Conservation (phyloP, 225 moss, liverwort and hornwort species). For the Asterella californica region DNA sequence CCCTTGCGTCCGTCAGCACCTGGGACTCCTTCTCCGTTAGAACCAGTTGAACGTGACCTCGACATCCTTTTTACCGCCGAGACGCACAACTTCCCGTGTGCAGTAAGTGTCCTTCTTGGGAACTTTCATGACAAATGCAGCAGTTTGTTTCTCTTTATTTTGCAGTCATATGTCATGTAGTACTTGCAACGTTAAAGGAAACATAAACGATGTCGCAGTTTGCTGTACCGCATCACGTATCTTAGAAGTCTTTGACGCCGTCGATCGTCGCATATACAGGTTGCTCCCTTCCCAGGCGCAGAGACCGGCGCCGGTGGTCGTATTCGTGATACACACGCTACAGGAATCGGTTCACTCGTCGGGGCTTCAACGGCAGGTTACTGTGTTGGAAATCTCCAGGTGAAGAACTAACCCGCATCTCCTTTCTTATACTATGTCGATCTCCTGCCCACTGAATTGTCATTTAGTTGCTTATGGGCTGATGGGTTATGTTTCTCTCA, state of each 20-base stretch:
- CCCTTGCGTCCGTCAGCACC: conserved; percentile 66
- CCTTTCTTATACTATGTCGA: not conserved
- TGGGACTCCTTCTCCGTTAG: conserved; percentile 71
- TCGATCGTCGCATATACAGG: conserved; percentile 38
- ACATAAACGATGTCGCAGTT: not conserved
- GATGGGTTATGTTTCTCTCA: not conserved
- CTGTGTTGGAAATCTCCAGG: conserved; percentile 99
- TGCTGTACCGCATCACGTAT: not conserved
- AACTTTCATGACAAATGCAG: not conserved
- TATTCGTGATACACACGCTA: conserved; percentile 97
- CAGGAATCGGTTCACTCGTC: conserved; percentile 91
- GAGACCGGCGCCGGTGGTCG: conserved; percentile 98
- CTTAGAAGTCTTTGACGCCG: not conserved
- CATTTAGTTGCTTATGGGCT: not conserved
- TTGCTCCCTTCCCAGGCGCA: conserved; percentile 98
- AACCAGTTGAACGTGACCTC: conserved; percentile 67
- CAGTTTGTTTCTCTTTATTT: not conserved
- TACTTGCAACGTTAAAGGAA: not conserved
- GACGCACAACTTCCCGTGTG: conserved; percentile 98
- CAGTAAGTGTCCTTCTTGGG: conserved; percentile 50
- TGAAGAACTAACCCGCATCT: conserved; percentile 12
- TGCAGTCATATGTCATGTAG: not conserved
- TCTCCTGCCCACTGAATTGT: not conserved
- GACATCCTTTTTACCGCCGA: conserved; percentile 99
- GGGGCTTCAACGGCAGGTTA: conserved; percentile 96